phyloP scores from a whole-genome alignment of 441 rosid species.

The Monsonia emarginata region DNA sequence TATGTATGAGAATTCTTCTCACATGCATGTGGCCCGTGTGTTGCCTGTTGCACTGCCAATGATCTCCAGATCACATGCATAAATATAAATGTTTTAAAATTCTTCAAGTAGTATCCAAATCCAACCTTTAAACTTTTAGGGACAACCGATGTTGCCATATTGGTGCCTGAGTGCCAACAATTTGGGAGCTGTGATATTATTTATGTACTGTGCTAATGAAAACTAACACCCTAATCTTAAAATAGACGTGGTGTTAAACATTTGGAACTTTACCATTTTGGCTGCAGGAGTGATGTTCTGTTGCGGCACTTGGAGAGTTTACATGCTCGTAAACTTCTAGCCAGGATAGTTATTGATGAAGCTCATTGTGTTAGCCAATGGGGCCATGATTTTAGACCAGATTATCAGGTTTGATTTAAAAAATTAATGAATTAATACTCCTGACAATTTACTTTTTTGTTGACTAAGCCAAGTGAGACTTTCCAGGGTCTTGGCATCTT shows the following conservation, averaged over 20 bases:
- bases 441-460: constrained; percentile 14
- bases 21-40: no score
- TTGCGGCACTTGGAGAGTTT: constrained; percentile 68
- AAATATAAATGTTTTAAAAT: no score
- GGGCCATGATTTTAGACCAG: constrained; percentile 99
- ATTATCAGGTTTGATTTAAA: constrained; percentile 65
- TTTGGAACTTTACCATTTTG: neutral
- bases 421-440: neutral
- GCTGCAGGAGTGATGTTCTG: constrained; percentile 78
- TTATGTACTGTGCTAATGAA: no score
- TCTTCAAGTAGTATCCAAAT: neutral
- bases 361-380: constrained; percentile 99
- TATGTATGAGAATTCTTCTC: no score
- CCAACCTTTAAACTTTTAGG: neutral
- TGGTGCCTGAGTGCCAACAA: neutral
- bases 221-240: no score
- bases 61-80: no score
- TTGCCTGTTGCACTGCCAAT: no score
- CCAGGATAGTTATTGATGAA: constrained; percentile 94
- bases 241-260: neutral
- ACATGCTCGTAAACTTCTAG: constrained; percentile 64
- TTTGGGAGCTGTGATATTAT: no score
- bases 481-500: constrained; percentile 83
- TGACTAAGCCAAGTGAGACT: constrained; percentile 12
- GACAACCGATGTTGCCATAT: neutral